Percentiles rank a stretch among this genome's conserved stretches.
phyloP scores from a whole-genome alignment of 129 eudicot genomes.

The Calendula officinalis region DNA sequence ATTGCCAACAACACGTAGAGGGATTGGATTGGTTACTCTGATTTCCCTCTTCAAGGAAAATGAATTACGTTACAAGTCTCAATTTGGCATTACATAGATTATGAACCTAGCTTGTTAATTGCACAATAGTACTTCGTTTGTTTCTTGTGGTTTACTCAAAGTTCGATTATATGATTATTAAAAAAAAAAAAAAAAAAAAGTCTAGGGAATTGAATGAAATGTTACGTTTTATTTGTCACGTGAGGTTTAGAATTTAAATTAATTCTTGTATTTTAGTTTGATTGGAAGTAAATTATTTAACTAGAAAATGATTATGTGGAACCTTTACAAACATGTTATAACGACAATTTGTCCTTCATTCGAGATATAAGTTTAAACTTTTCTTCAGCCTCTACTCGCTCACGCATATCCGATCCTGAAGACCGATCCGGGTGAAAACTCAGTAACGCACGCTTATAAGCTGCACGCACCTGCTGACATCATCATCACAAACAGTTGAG shows the following conservation, averaged over 20 bases:
- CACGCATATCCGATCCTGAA: constrained; percentile 56
- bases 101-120: too few relatives aligned
- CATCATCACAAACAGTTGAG: background rate
- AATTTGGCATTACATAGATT: too few relatives aligned
- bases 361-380: constrained; percentile 86
- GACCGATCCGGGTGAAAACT: constrained; percentile 89
- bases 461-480: constrained; percentile 85
- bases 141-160: too few relatives aligned
- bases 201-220: too few relatives aligned
- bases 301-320: too few relatives aligned
- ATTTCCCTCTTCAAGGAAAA: constrained; percentile 12
- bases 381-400: constrained; percentile 93
- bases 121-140: too few relatives aligned
- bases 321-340: constrained; percentile 19
- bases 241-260: too few relatives aligned
- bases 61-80: background rate
- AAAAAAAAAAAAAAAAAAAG: too few relatives aligned
- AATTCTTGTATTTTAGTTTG: too few relatives aligned
- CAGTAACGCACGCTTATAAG: constrained; percentile 72
- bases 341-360: constrained; percentile 65
- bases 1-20: constrained; percentile 40
- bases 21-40: constrained; percentile 30
- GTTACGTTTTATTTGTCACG: too few relatives aligned
- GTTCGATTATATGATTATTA: too few relatives aligned
- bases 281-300: too few relatives aligned